Base-by-base conservation (phyloP, 768 basidiomycete genomes). In the Symmetrospora coprosmae region DNA sequence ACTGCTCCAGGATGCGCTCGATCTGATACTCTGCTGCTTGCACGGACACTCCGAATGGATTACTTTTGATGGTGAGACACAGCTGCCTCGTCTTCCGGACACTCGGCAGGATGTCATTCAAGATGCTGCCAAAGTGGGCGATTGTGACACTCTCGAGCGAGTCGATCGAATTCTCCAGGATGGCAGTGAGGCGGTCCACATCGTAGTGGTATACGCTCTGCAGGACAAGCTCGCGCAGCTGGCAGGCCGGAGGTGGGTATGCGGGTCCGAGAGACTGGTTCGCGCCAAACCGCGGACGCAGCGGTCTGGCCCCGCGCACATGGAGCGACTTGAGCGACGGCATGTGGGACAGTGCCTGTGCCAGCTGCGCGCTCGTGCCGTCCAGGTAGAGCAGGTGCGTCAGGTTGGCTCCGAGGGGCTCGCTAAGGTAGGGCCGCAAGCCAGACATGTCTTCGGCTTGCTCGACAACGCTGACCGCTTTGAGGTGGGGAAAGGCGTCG, bases 161-260 rank as follows among this genome's bases (percentile, higher is more conserved):
- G 31, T 50, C 28, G 21, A 34, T 30, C 14, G 49, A 50, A 19
- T 35, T 50, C 23, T 19, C 27, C 21, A 50, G 38, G 33, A 50
- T 5, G 31, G 31, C 33, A 35, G 33, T 21, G 23, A 50, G 31
- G 5, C 21, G 49, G 4, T 21, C 23, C 3, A 16, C 30, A 31
- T 35, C 49, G 19, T 50, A 50, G 33, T 50, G 49, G 19, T 50
- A 50, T 5, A 50, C 49, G n/a, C 31, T 34, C 23, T 50, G 49
- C 11, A 50, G 38, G 9, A 35, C 38, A 4, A 50, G 19, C n/a
- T 50, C 23, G 9, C 33, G 27, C 9, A 50, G 49, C 14, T 21
- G 23, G 49, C 49, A 50, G 4, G 33, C 31, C 4, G 33, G 33
- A 14, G 27, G 30, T n/a, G n/a, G n/a, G n/a, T n/a, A n/a, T n/a